Base-by-base conservation (phyloP, 1,284 basidiomycete species). In the Ustilago bromivora region DNA sequence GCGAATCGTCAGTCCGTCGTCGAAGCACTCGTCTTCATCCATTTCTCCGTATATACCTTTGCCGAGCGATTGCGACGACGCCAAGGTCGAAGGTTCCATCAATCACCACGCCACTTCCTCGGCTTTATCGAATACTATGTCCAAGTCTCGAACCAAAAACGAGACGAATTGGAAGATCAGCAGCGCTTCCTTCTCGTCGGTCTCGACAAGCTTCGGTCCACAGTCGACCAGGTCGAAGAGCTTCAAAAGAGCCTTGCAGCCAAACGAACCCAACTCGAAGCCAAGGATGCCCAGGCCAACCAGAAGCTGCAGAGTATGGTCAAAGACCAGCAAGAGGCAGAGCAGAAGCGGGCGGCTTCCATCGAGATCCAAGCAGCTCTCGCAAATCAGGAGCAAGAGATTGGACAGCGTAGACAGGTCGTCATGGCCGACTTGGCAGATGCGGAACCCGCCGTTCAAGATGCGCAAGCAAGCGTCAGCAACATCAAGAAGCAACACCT, bases 41-140 rank as follows among this genome's bases (percentile, higher is more conserved):
- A 99, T 85, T 90, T 92, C 79, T 94, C 94, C 2, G 89, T 98
- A 82, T 93, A 96, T 86, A 91, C 91, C 79, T 92, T 96, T 88
- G 98, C 97, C 79, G 91, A 92, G 69, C 92, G 93, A 61, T 90
- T 99, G 65, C 94, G 94, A 79, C 92, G 94, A 51, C 90, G 95
- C 63, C 94, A 96, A 88, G 96, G 95, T 35, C 92, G 94, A 55
- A 93, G 94, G 86, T 96, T 96, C 86, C 94, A 98, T 85, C 93
- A 96, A n/a, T 99, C 97, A 1, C 97, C 97, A 0, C 91, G 98
- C 23, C 96, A 98, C 87, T 98, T 98, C 86, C 90, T 99, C 67
- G 97, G 99, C 86, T 98, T 99, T 85, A 96, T 99, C 87, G 94
- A 97, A 79, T 96, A 99, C 82, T 99, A 98, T 83, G 96, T 98